Evolutionary conservation across 2,329 filamentous ascomycete species (phyloP), one percentile per base, ranked within the genome.

Genomic region (Ophiostoma montium): DNA sequence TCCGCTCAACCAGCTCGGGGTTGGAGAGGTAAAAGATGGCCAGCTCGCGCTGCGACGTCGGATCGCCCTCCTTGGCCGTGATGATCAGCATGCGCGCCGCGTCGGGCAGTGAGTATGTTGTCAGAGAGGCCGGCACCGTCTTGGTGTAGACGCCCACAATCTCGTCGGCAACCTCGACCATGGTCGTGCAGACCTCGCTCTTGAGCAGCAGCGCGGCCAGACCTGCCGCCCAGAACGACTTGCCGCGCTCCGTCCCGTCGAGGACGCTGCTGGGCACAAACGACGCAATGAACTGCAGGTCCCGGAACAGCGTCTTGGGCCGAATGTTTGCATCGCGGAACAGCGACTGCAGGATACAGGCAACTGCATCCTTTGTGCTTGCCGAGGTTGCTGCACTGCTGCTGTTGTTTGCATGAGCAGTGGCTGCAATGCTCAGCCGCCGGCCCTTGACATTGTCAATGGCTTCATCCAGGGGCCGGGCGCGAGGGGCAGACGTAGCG

Each of bases 21-120:
- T 94, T 84, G 0, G 87, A 92, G 35, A 98, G 76, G 62, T 95
- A 96, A 59, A 96, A 84, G 54, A 95, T 84, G 2, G 86, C 92
- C 15, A 98, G 75, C 66, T 98, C 92, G 46, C 92, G 81, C 67
- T 96, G 89, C 5, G 90, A 89, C 12, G 86, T 84, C 0, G 88
- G 75, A 53, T 89, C 80, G 35, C 90, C 89, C 65, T 98, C 92
- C 62, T 89, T 92, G 15, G 92, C 92, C 1, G 89, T 90, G 61
- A 95, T 92, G 54, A 86, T 84, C 72, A 86, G 87, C 80, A 96
- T 92, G 56, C 76, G 79, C 3, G 85, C 89, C 0, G 88, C 90
- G 61, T 95, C 87, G 39, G 79, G 73, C 61, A 92, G 78, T 50
- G 75, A 79, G 64, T 86, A 82, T 3, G 77, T 67, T 0, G 73